These are phyloP conservation scores for Pichia sp. DNA, from an alignment of 1,139 yeast genomes.

Conservation along the genomic window DNA sequence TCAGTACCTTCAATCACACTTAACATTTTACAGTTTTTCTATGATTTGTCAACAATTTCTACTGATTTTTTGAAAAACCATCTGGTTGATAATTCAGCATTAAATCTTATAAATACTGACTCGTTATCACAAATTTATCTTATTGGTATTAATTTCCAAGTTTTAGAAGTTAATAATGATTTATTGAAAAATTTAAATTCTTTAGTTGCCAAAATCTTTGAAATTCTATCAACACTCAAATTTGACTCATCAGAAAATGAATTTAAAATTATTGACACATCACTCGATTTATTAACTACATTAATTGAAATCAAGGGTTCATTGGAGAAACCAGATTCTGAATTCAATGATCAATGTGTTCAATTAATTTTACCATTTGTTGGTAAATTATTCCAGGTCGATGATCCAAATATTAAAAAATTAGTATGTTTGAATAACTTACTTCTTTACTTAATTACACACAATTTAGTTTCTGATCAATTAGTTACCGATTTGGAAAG, in stretches of 20 bases:
- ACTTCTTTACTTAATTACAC: constrained; percentile 43
- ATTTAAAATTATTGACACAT: constrained; percentile 58
- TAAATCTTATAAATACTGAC: background rate
- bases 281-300: constrained; percentile 70
- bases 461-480: constrained; percentile 12
- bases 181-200: constrained; percentile 17
- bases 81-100: constrained; percentile 9
- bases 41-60: constrained; percentile 63
- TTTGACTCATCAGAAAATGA: constrained; percentile 33
- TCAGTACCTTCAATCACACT: constrained; percentile 30
- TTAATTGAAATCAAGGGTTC: constrained; percentile 52
- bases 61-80: constrained; percentile 43
- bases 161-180: constrained; percentile 40
- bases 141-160: constrained; percentile 57
- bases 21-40: constrained; percentile 52
- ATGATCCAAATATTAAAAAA: constrained; percentile 39
- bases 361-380: constrained; percentile 26
- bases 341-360: constrained; percentile 14
- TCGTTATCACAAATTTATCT: constrained; percentile 43
- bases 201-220: constrained; percentile 17
- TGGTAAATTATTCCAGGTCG: constrained; percentile 28
- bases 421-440: constrained; percentile 66
- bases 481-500: constrained; percentile 11
- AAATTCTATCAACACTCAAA: constrained; percentile 12
- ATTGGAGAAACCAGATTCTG: constrained; percentile 8